Conservation (phyloP, 306 rosid genomes). For the Ochetophila trinervis region DNA sequence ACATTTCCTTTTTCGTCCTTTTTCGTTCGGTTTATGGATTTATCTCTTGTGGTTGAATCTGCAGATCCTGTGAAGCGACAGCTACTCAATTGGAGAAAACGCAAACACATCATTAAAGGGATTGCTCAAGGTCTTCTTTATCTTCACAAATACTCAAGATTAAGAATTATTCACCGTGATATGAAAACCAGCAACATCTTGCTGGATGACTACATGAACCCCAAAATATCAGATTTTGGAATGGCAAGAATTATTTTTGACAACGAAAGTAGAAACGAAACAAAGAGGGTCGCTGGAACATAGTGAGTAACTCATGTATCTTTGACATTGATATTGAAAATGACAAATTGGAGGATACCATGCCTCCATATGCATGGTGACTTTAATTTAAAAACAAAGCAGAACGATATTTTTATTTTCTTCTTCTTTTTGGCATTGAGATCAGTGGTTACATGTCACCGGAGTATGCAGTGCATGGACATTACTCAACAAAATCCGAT, state of each 20-base stretch:
- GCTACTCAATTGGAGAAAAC: slow-evolving; percentile 8
- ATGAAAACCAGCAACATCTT: slow-evolving; percentile 22
- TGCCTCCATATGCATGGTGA: no score
- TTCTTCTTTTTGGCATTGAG: not conserved
- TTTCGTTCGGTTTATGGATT: not conserved
- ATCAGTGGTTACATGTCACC: slow-evolving; percentile 22
- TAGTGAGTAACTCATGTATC: slow-evolving; percentile 4
- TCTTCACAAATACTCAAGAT: slow-evolving; percentile 24
- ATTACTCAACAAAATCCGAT: slow-evolving; percentile 20
- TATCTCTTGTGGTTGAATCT: not conserved
- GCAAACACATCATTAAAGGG: slow-evolving; percentile 13
- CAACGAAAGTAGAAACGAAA: slow-evolving; percentile 8
- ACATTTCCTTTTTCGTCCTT: not conserved
- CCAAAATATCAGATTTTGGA: slow-evolving; percentile 21
- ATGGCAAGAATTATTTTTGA: slow-evolving; percentile 12
- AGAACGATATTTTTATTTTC: no score
- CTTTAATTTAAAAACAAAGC: not conserved
- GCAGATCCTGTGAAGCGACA: slow-evolving; percentile 9
- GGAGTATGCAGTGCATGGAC: slow-evolving; percentile 18
- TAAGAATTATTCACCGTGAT: slow-evolving; percentile 17
- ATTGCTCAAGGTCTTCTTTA: slow-evolving; percentile 22
- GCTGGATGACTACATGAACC: slow-evolving; percentile 18
- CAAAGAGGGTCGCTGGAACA: slow-evolving; percentile 16
- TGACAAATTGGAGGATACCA: no score
- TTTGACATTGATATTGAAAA: not conserved